Conservation (phyloP, 129 eudicot genomes). For the Glebionis coronaria region DNA sequence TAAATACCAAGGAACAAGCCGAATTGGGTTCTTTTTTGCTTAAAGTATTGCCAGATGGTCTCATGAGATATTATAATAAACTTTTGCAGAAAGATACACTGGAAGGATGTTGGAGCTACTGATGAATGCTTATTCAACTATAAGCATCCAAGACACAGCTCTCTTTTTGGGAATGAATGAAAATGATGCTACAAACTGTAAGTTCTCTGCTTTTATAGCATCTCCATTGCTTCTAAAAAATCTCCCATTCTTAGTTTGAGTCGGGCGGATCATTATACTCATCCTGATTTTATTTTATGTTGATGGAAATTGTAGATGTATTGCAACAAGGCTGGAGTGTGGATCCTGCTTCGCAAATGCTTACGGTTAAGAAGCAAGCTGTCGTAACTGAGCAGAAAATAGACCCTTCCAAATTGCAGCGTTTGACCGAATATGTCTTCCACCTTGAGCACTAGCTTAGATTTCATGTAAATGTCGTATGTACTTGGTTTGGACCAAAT, state of each 20-base stretch:
- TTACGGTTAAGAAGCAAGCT: slow-evolving; percentile 72
- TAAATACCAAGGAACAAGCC: background rate
- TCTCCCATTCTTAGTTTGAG: background rate
- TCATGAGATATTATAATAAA: slow-evolving; percentile 5
- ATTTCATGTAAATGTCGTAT: slow-evolving; percentile 17
- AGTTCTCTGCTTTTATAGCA: slow-evolving; percentile 24
- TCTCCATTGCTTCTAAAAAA: background rate
- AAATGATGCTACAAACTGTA: slow-evolving; percentile 77
- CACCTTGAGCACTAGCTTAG: slow-evolving; percentile 73
- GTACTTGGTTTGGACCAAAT: background rate
- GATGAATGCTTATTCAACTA: slow-evolving; percentile 84
- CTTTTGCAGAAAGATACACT: slow-evolving; percentile 66
- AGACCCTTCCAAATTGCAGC: slow-evolving; percentile 80
- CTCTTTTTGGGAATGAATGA: slow-evolving; percentile 86
- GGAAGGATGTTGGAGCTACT: slow-evolving; percentile 77
- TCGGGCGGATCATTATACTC: background rate
- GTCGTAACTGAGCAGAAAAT: slow-evolving; percentile 70
- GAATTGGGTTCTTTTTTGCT: background rate
- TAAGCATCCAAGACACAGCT: slow-evolving; percentile 78
- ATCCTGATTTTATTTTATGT: background rate
- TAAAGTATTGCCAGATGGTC: background rate
- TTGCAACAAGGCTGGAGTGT: slow-evolving; percentile 81
- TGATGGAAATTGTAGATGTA: slow-evolving; percentile 50
- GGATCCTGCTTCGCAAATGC: slow-evolving; percentile 70
- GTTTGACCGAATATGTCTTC: slow-evolving; percentile 88